phyloP scores from a whole-genome alignment of 768 basidiomycete genomes.

The Suillus luteus region DNA sequence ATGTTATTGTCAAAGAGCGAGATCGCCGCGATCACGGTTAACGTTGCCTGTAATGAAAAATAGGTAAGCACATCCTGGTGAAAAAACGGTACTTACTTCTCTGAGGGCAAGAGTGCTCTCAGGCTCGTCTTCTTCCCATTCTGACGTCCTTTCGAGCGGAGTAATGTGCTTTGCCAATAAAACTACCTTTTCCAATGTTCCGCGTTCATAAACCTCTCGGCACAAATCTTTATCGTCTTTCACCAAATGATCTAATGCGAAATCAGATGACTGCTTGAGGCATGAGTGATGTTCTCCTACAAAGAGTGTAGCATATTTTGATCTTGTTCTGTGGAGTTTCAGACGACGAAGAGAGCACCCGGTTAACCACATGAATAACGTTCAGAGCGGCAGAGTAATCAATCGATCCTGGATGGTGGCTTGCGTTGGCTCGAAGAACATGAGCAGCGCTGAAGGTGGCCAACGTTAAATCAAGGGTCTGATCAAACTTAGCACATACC shows the following conservation, averaged over 20 bases:
- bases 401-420: conserved; percentile 30
- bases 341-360: conserved; percentile 48
- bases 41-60: conserved; percentile 51
- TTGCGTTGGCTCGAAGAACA: conserved; percentile 54
- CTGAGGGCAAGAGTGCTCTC: conserved; percentile 56
- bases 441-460: conserved; percentile 51
- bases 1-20: conserved; percentile 73
- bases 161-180: conserved; percentile 55
- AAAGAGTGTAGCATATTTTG: conserved; percentile 75
- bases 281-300: conserved; percentile 42
- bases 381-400: conserved; percentile 54
- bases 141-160: conserved; percentile 43
- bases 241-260: conserved; percentile 58
- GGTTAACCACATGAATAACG: conserved; percentile 71
- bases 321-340: conserved; percentile 50
- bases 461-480: not conserved
- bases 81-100: conserved; percentile 47
- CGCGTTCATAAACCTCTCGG: conserved; percentile 68
- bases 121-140: conserved; percentile 73
- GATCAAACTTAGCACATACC: conserved; percentile 42
- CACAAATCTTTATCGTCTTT: conserved; percentile 70
- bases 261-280: not conserved
- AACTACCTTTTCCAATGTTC: conserved; percentile 58
- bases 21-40: conserved; percentile 76
- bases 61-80: conserved; percentile 3